Evolutionary conservation across 345 rosid species (phyloP).

Genomic region (Syzygium grande): DNA sequence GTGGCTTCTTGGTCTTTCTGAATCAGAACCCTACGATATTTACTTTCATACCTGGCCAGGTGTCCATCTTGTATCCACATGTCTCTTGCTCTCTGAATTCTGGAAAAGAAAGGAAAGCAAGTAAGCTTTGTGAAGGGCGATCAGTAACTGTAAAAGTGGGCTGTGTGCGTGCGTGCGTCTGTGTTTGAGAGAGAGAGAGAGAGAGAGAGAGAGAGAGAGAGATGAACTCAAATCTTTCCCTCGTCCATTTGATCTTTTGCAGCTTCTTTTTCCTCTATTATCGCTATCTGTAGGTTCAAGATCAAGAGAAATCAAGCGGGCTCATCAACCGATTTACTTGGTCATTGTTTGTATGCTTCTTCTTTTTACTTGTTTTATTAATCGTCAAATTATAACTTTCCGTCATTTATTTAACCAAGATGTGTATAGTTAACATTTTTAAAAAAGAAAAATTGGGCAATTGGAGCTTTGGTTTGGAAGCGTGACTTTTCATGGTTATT

Average conservation of each 20-base stretch:
- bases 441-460: not conserved
- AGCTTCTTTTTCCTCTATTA: not conserved
- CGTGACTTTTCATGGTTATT: constrained; percentile 35
- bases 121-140: not conserved
- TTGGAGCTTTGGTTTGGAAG: constrained; percentile 10
- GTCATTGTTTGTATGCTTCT: not conserved
- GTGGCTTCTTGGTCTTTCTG: not conserved
- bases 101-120: not conserved
- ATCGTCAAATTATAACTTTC: not conserved
- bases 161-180: not conserved
- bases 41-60: not conserved
- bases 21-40: not conserved
- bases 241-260: not conserved
- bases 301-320: not conserved
- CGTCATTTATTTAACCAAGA: not conserved
- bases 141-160: not conserved
- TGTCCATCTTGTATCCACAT: not conserved
- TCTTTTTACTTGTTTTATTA: not conserved
- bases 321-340: not conserved
- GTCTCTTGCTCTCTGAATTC: not conserved
- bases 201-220: not conserved
- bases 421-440: not conserved
- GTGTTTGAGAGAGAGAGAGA: not conserved
- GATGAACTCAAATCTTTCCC: not conserved
- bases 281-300: not conserved